Evolutionary conservation across 1,284 basidiomycete genomes (phyloP), one percentile per base, ranked within the genome.

Genomic region (Papiliotrema nemorosa): DNA sequence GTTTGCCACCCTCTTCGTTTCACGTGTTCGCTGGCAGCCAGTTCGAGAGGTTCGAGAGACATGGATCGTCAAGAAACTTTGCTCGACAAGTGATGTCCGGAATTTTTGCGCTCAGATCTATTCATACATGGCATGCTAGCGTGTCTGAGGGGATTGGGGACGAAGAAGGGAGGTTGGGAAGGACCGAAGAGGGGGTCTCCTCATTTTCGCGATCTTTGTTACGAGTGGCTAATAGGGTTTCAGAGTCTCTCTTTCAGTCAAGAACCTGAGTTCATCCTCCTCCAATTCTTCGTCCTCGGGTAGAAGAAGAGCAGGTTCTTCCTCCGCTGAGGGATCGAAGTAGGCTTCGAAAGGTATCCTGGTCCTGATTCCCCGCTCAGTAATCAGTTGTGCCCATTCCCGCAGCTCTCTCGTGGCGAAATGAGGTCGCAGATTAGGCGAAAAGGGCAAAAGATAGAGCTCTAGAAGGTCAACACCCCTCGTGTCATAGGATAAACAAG

Each of bases 391-490:
- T 31, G 79, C 82, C 61, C 88, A 81, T 22, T 75, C 78, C 47
- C 81, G 78, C 58, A 94, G 77, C 67, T 96, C 90, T 18, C 76
- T 74, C 16, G 74, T 59, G 27, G 77, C 81, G 70, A 92, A 94
- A 46, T 80, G 81, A 1, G 76, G 67, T 27, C 89, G 81, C 36
- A 96, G 75, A 0, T 34, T 16, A 0, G 82, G 78, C 4, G 83
- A 82, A 73, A 94, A 96, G 4, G 90, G 88, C 20, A 91, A 66
- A 49, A 97, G 77, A 78, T 94, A 93, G 44, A 96, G 74, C 34
- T 85, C 91, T 94, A n/a, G n/a, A n/a, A n/a, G 70, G 50, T 35
- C 31, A 14, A 36, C 36, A 2, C 3, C 31, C 9, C 36, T 21
- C 47, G 41, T 44, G 25, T n/a, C 40, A 40, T n/a, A 22, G 29